Base-by-base conservation (phyloP, 345 rosid species). In the Citropsis articulata region DNA sequence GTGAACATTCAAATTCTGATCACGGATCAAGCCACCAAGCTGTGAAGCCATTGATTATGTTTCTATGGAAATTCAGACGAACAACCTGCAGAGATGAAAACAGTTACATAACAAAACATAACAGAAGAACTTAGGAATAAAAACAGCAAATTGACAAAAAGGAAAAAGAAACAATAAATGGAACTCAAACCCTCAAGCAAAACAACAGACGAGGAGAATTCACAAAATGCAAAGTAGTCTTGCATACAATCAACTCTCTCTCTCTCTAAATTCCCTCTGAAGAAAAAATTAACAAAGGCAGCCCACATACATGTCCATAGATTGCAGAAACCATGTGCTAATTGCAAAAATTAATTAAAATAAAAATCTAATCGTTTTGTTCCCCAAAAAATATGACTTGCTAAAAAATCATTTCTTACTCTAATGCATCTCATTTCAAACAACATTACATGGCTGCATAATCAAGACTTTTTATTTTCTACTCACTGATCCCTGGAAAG, bases 1-100 rank as follows among this genome's bases (percentile, higher is more conserved):
- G 67, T 82, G 86, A 42, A 65, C 76, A 56, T 69, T 78, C 38
- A 81, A 72, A 75, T 88, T 87, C 82, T 79, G 87, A 79, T 88
- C 88, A 31, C 62, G 87, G 82, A 80, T 63, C 83, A 82, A 75
- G 36, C 81, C 66, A 36, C 85, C 82, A 74, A 57, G 60, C 28
- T 64, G 77, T 56, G 84, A 79, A 18, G 87, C 90, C 92, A 87
- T 89, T 72, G 64, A 4, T 4, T 56, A 21, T 66, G 35, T 66
- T n/a, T 38, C 25, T 36, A 48, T 16, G 57, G 33, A 62, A 71
- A 31, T 33, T 66, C 64, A 25, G 36, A 63, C n/a, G 19, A 36
- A 66, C 61, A 33, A 42, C 28, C 80, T 82, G 80, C 83, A 77
- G 68, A 56, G 50, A 28, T 2, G 19, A 35, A 75, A 50, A n/a